Conservation (phyloP, 192 early-diverging fungal genomes). For the Entomortierella lignicola region DNA sequence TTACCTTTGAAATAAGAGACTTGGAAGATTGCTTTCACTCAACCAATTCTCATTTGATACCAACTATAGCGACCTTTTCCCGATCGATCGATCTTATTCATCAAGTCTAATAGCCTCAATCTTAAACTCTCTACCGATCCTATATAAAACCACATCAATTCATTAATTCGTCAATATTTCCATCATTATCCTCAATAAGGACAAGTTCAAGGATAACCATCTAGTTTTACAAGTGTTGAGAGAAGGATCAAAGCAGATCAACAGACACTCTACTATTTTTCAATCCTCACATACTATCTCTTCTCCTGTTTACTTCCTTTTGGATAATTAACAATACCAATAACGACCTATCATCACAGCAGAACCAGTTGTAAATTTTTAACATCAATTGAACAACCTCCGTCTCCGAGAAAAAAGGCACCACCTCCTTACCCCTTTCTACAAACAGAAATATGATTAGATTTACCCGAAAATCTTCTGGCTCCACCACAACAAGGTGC, state of each 20-base stretch:
- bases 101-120: no score
- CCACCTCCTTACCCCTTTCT: background rate
- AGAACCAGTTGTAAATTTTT: background rate
- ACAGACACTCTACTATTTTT: no score
- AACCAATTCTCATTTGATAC: background rate
- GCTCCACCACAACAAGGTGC: constrained; percentile 8
- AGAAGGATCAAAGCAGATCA: no score
- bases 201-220: background rate
- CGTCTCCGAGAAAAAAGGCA: background rate
- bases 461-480: constrained; percentile 27
- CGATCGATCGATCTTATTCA: constrained; percentile 7
- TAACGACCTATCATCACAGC: no score
- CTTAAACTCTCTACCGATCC: background rate
- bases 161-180: background rate
- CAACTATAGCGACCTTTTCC: background rate
- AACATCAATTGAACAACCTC: background rate
- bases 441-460: constrained; percentile 23
- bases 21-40: no score
- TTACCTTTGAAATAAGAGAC: background rate
- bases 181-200: background rate
- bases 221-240: no score
- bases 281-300: no score
- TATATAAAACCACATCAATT: background rate
- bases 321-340: no score
- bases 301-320: no score